phyloP scores from a whole-genome alignment of 2,329 filamentous ascomycete species.

The Fusarium sp. region DNA sequence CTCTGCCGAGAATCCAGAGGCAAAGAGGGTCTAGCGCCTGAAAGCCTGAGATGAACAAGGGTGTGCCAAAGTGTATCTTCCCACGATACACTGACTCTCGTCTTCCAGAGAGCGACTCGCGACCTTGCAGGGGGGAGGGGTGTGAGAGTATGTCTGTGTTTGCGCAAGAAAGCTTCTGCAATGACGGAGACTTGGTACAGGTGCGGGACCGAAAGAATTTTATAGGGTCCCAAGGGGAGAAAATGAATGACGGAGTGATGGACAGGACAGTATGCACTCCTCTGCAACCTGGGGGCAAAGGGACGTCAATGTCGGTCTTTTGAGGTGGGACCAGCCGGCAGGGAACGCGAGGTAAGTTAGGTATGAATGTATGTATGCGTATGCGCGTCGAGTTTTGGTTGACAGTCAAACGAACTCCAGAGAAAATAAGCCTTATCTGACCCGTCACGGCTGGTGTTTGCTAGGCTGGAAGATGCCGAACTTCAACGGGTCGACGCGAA shows the following conservation, averaged over 20 bases:
- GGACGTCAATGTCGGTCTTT: slow-evolving; percentile 8
- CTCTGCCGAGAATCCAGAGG: slow-evolving; percentile 54
- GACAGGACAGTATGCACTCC: slow-evolving; percentile 48
- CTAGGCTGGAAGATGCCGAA: slow-evolving; percentile 43
- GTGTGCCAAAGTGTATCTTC: slow-evolving; percentile 50
- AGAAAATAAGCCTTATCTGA: slow-evolving; percentile 10
- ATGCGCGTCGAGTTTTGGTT: slow-evolving; percentile 34
- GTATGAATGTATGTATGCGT: slow-evolving; percentile 11
- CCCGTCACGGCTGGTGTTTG: slow-evolving; percentile 28
- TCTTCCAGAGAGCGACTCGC: slow-evolving; percentile 49
- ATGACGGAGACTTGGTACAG: slow-evolving; percentile 46
- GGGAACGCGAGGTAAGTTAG: slow-evolving; percentile 12
- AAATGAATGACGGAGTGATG: slow-evolving; percentile 52
- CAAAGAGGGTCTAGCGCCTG: slow-evolving; percentile 56
- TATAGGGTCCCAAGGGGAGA: slow-evolving; percentile 49
- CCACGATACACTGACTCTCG: slow-evolving; percentile 51
- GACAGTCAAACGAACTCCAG: slow-evolving; percentile 15
- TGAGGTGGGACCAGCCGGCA: slow-evolving; percentile 42
- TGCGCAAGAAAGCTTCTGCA: slow-evolving; percentile 47
- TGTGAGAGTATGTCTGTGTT: slow-evolving; percentile 27
- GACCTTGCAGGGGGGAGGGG: slow-evolving; percentile 39
- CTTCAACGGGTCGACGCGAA: slow-evolving; percentile 32
- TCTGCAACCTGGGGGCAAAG: slow-evolving; percentile 44
- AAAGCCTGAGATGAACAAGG: slow-evolving; percentile 50
- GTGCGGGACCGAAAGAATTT: slow-evolving; percentile 54